Conservation (phyloP, 1,284 basidiomycete species). For the Ganoderma leucocontextum region DNA sequence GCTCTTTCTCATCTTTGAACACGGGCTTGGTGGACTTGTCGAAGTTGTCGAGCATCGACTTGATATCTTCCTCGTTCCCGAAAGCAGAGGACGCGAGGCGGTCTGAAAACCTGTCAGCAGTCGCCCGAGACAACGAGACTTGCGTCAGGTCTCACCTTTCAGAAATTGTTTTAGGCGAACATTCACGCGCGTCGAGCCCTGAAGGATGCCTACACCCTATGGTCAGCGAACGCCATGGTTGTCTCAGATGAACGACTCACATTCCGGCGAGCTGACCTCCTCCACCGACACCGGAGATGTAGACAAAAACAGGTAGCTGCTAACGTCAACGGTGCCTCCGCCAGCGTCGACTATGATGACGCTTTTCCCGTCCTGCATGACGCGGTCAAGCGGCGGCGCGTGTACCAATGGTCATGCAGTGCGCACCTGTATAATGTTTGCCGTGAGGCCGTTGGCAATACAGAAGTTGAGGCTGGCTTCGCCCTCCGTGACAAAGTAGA, state of each 20-base stretch:
- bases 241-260: conserved; percentile 40
- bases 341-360: conserved; percentile 65
- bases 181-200: conserved; percentile 39
- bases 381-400: not conserved
- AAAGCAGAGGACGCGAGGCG: conserved; percentile 46
- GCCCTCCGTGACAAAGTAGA: conserved; percentile 58
- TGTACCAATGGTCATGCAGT: not conserved
- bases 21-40: conserved; percentile 51
- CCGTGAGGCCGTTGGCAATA: conserved; percentile 47
- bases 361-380: conserved; percentile 47
- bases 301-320: conserved; percentile 50
- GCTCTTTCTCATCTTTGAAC: conserved; percentile 46
- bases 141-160: conserved; percentile 32
- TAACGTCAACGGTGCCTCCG: conserved; percentile 64
- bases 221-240: not conserved
- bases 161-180: conserved; percentile 43
- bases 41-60: conserved; percentile 48
- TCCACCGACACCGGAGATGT: conserved; percentile 40
- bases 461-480: conserved; percentile 60
- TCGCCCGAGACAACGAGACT: not conserved
- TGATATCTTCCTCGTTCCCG: conserved; percentile 43
- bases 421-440: conserved; percentile 42
- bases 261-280: conserved; percentile 50
- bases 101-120: conserved; percentile 33
- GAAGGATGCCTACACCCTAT: conserved; percentile 34